These are phyloP conservation scores for Gyrodon lividus DNA, from an alignment of 768 basidiomycete genomes.

Conservation along the genomic window DNA sequence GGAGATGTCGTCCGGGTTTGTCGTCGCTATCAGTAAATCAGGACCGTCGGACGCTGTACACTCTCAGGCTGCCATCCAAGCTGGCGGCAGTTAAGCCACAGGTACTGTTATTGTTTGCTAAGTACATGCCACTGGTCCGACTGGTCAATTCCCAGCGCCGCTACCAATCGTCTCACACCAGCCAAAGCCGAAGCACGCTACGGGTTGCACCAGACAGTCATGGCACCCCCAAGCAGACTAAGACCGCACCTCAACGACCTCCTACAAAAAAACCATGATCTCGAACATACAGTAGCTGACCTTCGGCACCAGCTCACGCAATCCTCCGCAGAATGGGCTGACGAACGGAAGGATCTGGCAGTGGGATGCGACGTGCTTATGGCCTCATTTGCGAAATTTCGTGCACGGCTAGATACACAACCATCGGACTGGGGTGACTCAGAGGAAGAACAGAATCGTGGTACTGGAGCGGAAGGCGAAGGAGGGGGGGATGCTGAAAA, in stretches of 20 bases:
- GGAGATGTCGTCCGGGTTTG: no score
- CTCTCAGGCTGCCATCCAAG: no score
- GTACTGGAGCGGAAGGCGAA: constrained; percentile 13
- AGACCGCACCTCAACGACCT: constrained; percentile 29
- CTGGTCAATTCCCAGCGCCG: neutral
- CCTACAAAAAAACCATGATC: constrained; percentile 29
- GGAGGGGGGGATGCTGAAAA: constrained; percentile 13
- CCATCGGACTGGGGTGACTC: constrained; percentile 20
- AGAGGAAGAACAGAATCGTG: constrained; percentile 24
- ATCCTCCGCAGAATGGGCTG: constrained; percentile 29
- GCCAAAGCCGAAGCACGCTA: neutral
- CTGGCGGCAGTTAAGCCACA: no score
- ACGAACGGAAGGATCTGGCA: constrained; percentile 25
- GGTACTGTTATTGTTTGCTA: no score
- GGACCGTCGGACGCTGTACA: no score
- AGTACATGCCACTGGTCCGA: no score
- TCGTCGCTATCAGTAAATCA: no score
- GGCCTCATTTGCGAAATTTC: constrained; percentile 33
- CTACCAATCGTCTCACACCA: neutral
- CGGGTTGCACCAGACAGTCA: constrained; percentile 5
- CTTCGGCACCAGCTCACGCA: constrained; percentile 28
- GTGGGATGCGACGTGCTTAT: constrained; percentile 25
- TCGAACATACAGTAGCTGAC: constrained; percentile 28
- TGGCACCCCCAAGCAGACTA: constrained; percentile 25
- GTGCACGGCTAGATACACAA: constrained; percentile 23